Evolutionary conservation across 805 yeast species (phyloP), one percentile per base, ranked within the genome.

Genomic region (Lachancea thermotolerans): DNA sequence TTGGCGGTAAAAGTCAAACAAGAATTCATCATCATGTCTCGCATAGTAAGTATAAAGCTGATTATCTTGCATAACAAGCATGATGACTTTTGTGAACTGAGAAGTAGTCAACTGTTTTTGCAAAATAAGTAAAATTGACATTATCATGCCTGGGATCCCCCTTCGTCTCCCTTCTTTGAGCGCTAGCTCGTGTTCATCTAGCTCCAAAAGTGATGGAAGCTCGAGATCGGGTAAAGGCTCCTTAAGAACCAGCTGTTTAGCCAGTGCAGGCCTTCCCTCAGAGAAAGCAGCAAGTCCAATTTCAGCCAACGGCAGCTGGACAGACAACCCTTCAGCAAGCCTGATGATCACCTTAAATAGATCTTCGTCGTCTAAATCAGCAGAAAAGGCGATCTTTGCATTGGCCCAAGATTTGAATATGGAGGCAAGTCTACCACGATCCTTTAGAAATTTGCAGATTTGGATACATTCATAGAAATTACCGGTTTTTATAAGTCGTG

Each of bases 381-480:
- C 55, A 12, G 82, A 81, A 28, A 66, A 64, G 46, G 71, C 73
- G 18, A 90, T 78, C 57, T 86, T 85, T 30, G 74, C 66, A 47
- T 82, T 76, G 4, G 95, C 90, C 98, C 98, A 93, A 51, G 81
- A 75, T 1, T 78, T 70, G 56, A 82, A 84, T 0, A 93, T 75
- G 12, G 27, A 36, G 1, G 56, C 63, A 50, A 56, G 75, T 75
- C 41, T 67, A 68, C 37, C 76, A 79, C 41, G 69, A 63, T 48
- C 32, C 39, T 64, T 66, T 52, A 72, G 68, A 27, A 75, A 68
- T 14, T 74, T 72, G 4, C 85, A 74, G 1, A 89, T 67, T 48
- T 81, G 76, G 30, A 87, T 60, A 2, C 89, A 79, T 37, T 85
- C 70, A 10, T 75, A 70, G 64, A 82, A 85, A 49, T 73, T 67